Conservation (phyloP, 495 filamentous ascomycete genomes). For the Bombardia bombarda region DNA sequence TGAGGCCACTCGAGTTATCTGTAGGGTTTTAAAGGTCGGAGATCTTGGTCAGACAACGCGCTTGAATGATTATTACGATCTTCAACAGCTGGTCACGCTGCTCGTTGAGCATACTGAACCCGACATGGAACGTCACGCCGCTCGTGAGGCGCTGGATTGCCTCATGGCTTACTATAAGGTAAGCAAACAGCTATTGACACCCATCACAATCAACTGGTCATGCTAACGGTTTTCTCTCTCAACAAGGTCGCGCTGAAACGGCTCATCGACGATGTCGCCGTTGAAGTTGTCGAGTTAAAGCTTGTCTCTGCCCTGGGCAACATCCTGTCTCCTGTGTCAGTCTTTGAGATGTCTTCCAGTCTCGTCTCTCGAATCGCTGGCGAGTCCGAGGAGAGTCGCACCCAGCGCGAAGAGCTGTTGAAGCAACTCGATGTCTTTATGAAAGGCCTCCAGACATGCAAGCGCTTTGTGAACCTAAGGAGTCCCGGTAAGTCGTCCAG, state of each 20-base stretch:
- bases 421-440: constrained; percentile 44
- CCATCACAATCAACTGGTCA: neutral
- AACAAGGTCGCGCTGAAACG: constrained; percentile 50
- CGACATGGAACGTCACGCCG: constrained; percentile 34
- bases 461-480: constrained; percentile 28
- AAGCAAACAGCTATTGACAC: neutral
- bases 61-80: constrained; percentile 6
- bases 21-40: no score
- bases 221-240: neutral
- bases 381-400: constrained; percentile 43
- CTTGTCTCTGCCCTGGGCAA: constrained; percentile 37
- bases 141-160: constrained; percentile 38
- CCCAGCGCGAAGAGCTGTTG: constrained; percentile 40
- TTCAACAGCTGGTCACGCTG: constrained; percentile 18
- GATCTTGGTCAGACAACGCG: no score
- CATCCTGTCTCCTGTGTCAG: constrained; percentile 35
- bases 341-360: constrained; percentile 37
- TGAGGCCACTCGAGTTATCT: no score
- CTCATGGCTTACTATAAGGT: constrained; percentile 48
- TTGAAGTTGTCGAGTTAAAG: constrained; percentile 51
- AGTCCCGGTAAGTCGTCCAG: constrained; percentile 2
- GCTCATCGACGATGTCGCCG: constrained; percentile 56
- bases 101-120: constrained; percentile 19
- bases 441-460: constrained; percentile 42
- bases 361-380: constrained; percentile 43